These are phyloP conservation scores for Styphnolobium japonicum DNA, from an alignment of 306 rosid genomes.

Conservation along the genomic window DNA sequence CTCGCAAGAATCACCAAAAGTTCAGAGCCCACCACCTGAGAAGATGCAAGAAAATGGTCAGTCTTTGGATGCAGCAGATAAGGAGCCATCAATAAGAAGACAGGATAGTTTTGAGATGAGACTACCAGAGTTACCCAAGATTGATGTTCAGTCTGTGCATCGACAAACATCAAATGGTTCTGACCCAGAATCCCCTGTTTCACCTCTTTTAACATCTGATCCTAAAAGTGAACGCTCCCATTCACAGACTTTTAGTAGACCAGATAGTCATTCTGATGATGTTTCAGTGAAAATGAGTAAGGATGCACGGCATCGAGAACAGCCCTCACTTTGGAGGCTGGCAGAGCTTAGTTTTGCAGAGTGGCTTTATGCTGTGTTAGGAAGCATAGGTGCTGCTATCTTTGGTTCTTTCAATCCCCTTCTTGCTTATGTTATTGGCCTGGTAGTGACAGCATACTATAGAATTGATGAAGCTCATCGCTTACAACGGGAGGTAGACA, in stretches of 20 bases:
- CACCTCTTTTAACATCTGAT: slow-evolving; percentile 95
- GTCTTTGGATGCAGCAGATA: slow-evolving; percentile 58
- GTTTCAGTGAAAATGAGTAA: slow-evolving; percentile 48
- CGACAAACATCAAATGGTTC: slow-evolving; percentile 80
- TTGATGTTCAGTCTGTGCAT: slow-evolving; percentile 81
- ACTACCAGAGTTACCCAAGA: slow-evolving; percentile 88
- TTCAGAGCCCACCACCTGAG: slow-evolving; percentile 86
- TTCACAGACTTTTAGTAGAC: slow-evolving; percentile 97
- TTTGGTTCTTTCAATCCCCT: slow-evolving; percentile 99
- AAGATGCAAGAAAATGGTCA: slow-evolving; percentile 83
- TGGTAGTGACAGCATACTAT: slow-evolving; percentile 84
- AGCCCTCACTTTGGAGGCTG: slow-evolving; percentile 94
- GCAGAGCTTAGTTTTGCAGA: slow-evolving; percentile 96
- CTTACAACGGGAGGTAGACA: slow-evolving; percentile 61
- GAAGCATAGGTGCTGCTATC: slow-evolving; percentile 96
- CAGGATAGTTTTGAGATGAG: slow-evolving; percentile 99
- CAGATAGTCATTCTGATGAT: slow-evolving; percentile 81
- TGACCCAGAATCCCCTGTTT: slow-evolving; percentile 95
- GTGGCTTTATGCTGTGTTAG: slow-evolving; percentile 98
- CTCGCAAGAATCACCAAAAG: slow-evolving; percentile 82
- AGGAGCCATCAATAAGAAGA: slow-evolving; percentile 87
- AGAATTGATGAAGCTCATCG: slow-evolving; percentile 35
- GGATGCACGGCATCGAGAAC: slow-evolving; percentile 49
- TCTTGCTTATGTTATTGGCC: slow-evolving; percentile 92
- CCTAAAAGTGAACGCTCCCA: slow-evolving; percentile 98